These are phyloP conservation scores for Rhodotorula mucilaginosa DNA, from an alignment of 1,284 basidiomycete species.

Conservation along the genomic window DNA sequence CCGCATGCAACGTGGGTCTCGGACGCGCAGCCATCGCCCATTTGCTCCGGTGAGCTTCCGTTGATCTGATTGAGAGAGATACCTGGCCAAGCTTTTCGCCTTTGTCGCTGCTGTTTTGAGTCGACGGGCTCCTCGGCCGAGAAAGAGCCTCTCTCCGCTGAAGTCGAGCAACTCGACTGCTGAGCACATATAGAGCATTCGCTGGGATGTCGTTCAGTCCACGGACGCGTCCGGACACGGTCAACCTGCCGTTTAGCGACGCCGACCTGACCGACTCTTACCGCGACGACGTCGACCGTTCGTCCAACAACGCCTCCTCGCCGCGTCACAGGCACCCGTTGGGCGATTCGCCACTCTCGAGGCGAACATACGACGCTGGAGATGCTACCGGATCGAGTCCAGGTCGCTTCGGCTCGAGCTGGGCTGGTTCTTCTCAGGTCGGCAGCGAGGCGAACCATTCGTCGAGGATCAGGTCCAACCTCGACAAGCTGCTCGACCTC, in stretches of 20 bases:
- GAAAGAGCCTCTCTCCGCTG: no score
- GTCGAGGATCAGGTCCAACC: constrained; percentile 1
- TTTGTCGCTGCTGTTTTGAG: no score
- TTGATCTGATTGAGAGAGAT: no score
- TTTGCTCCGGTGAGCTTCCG: no score
- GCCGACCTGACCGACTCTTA: constrained; percentile 24
- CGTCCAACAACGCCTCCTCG: neutral
- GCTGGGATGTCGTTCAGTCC: constrained; percentile 15
- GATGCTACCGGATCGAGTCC: constrained; percentile 1
- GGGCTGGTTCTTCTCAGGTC: neutral
- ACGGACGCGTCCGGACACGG: constrained; percentile 13
- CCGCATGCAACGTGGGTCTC: no score
- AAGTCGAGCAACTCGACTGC: no score
- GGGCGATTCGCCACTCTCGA: constrained; percentile 24
- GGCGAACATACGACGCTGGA: neutral
- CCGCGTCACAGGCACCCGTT: constrained; percentile 3
- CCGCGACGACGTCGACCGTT: constrained; percentile 10
- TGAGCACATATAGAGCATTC: neutral
- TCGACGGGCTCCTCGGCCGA: no score
- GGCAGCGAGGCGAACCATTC: neutral
- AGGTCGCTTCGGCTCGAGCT: neutral
- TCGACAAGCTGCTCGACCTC: constrained; percentile 26
- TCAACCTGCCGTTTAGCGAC: constrained; percentile 17
- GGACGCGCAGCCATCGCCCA: no score
- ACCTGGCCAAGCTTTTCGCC: no score